Evolutionary conservation across 2,329 filamentous ascomycete genomes (phyloP), one percentile per base, ranked within the genome.

Genomic region (Coniochaeta pulveracea): DNA sequence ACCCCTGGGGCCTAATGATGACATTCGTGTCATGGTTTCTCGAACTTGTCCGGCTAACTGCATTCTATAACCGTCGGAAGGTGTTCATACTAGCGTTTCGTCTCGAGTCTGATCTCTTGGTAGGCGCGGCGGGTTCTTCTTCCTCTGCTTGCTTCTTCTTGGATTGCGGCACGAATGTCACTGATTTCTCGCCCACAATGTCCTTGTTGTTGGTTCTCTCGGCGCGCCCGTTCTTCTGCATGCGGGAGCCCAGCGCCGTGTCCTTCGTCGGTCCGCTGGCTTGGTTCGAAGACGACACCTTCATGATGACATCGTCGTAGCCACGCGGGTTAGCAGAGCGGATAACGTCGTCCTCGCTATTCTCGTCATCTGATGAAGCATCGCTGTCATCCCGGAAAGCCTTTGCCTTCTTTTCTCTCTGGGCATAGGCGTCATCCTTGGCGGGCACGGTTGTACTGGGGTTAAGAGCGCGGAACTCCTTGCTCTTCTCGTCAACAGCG

Each of bases 401-500:
- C 19, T 31, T 31, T 2, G 28, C 28, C 19, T 31, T 31, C 28
- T 31, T 31, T 22, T 31, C 28, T 31, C 28, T 31, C 19, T 31
- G 28, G 18, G 28, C 28, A 22, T 31, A 31, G 7, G 15, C 28
- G 28, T 31, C 28, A 19, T 31, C 17, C 18, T 31, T 31, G 11
- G 15, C 28, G 18, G 28, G 28, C 11, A 63, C 48, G 4, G 63
- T 72, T 6, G 85, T 91, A 56, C 85, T 93, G 4, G 91, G 85
- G 52, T 98, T 98, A 57, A 93, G 76, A 28, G 80, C 70, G 38
- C 78, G 74, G 64, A 93, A 98, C 55, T 96, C 89, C 47, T 76
- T 70, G 42, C 80, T 93, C 24, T 63, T 80, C 60, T 98, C 91
- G 54, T 98, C 89, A 38, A 98, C 83, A 47, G 74, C 74, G 56